Conservation (phyloP, 202 grass and related monocot genomes). For the Dendrocalamus latiflorus region DNA sequence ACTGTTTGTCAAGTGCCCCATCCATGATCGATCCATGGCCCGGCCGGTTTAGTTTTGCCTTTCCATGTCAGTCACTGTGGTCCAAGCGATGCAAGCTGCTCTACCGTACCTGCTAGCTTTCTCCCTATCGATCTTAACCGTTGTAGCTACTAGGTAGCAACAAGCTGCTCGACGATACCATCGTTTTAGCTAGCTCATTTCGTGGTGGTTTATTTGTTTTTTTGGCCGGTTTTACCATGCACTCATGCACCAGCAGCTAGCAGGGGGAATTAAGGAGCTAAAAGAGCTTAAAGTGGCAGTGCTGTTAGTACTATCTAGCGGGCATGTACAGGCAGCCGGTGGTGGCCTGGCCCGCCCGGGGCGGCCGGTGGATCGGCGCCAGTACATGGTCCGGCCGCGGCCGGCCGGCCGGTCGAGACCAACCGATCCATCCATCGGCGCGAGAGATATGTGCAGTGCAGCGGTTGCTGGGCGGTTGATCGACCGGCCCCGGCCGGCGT, state of each 20-base stretch:
- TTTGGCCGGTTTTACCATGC: not conserved
- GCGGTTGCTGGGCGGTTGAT: not conserved
- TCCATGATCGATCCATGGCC: not conserved
- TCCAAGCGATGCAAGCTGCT: not conserved
- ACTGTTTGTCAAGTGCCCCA: slow-evolving; percentile 33
- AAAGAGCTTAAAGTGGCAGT: not conserved
- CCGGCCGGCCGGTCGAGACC: too few species aligned
- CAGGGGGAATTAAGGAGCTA: not conserved
- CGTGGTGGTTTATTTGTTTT: too few species aligned
- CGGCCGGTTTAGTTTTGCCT: not conserved
- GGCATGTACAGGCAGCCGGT: too few species aligned
- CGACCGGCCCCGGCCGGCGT: not conserved
- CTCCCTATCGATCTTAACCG: not conserved
- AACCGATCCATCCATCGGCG: not conserved
- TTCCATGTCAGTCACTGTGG: slow-evolving; percentile 21
- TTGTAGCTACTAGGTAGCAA: too few species aligned
- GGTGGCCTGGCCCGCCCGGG: too few species aligned
- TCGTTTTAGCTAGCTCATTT: too few species aligned
- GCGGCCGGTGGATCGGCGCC: not conserved
- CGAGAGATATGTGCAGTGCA: not conserved
- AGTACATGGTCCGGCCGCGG: too few species aligned
- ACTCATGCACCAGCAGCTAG: not conserved
- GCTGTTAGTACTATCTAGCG: not conserved
- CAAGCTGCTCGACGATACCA: too few species aligned
- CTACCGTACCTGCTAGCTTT: not conserved